Base-by-base conservation (phyloP, 1,284 basidiomycete species). In the Fomitiporia mediterranea region DNA sequence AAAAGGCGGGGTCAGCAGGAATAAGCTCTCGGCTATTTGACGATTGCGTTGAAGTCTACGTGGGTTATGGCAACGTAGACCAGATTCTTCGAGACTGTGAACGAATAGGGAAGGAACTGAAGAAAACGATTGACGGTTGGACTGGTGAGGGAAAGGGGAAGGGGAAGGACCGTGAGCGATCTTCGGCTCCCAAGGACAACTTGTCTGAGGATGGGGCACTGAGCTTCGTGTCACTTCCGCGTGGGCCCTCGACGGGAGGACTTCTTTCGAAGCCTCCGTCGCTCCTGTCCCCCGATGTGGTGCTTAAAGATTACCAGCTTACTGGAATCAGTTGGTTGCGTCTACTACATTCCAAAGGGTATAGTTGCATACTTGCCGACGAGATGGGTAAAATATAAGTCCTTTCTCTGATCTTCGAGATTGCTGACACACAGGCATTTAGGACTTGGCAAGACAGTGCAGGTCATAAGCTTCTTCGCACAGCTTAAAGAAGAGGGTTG, bases 251-350 rank as follows among this genome's bases (percentile, higher is more conserved):
- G 28, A 69, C 80, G 42, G 76, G 77, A 55, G 84, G 86, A 62
- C 88, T 84, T 65, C 79, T 98, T 63, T 77, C 82, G 39, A 72
- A 74, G 35, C 94, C 98, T 65, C 96, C 97, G 0, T 71, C 78
- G 5, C 69, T 83, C 37, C 73, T 99, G 11, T 79, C 84, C 35
- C 72, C 83, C 25, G 81, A 78, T 46, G 84, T 97, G 60, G 79
- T 78, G 64, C 76, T 99, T 63, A 99, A 99, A 74, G 94, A 97
- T 65, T 99, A 99, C 70, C 96, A 99, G 72, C 76, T 98, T 57
- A 78, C 97, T 54, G 97, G 97, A n/a, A 81, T 99, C 59, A 99
- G 98, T 68, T 99, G 97, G 97, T 77, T 99, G 61, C 86, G 92
- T 68, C 72, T 99, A 27, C 75, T 99, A 44, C 95, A 94, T 69